Evolutionary conservation across 495 filamentous ascomycete genomes (phyloP).

Genomic region (Xylaria longipes): DNA sequence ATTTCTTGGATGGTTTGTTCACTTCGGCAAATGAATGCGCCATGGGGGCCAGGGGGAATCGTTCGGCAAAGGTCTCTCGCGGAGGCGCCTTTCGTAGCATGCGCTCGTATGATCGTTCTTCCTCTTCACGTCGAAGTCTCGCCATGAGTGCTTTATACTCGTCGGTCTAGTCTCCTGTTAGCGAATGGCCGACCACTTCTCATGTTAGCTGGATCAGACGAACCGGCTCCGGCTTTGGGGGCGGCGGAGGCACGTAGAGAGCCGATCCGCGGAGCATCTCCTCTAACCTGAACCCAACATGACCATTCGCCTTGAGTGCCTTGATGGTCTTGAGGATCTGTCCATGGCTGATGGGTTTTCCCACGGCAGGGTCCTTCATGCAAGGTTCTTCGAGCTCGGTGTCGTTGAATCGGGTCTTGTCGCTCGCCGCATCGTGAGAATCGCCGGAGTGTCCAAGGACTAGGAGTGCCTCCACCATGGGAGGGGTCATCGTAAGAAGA

Average conservation of each 20-base stretch:
- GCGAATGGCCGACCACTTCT: slow-evolving; percentile 23
- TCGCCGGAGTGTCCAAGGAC: slow-evolving; percentile 36
- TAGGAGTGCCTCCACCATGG: slow-evolving; percentile 69
- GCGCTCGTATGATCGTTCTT: slow-evolving; percentile 77
- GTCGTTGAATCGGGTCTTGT: slow-evolving; percentile 16
- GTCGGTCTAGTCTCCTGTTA: slow-evolving; percentile 61
- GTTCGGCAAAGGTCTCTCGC: slow-evolving; percentile 62
- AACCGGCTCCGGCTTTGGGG: slow-evolving; percentile 80
- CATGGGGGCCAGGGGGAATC: slow-evolving; percentile 59
- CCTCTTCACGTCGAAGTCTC: slow-evolving; percentile 78
- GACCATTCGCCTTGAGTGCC: slow-evolving; percentile 49
- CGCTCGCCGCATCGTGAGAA: neutral
- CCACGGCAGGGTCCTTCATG: slow-evolving; percentile 55
- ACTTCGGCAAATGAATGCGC: slow-evolving; percentile 58
- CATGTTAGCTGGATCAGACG: slow-evolving; percentile 32
- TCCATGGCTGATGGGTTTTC: slow-evolving; percentile 78
- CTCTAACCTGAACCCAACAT: slow-evolving; percentile 58
- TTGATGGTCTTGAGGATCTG: slow-evolving; percentile 75
- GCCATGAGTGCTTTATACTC: slow-evolving; percentile 93
- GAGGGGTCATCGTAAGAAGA: slow-evolving; percentile 73
- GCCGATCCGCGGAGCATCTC: slow-evolving; percentile 71
- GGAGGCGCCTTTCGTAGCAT: slow-evolving; percentile 68
- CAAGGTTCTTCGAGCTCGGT: slow-evolving; percentile 44
- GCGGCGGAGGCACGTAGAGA: slow-evolving; percentile 78
- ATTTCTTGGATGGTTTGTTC: slow-evolving; percentile 44